Evolutionary conservation across 2,329 filamentous ascomycete genomes (phyloP), one percentile per base, ranked within the genome.

Genomic region (Pseudocercospora crystallina): DNA sequence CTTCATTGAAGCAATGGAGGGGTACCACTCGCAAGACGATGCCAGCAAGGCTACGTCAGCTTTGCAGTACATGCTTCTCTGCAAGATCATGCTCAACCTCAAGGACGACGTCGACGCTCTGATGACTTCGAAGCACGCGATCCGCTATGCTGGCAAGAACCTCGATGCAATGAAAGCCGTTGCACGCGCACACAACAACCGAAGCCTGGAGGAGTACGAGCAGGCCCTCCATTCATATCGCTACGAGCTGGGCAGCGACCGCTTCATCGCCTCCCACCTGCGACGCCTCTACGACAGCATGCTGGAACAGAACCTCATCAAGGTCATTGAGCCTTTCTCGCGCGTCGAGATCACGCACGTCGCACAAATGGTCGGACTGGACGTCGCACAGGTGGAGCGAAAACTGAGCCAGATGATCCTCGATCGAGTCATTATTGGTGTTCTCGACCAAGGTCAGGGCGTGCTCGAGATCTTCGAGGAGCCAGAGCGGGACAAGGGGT

Each of bases 321-420:
- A 99, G 80, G 94, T 99, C 57, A 99, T 99, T 69, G 94, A 99
- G 80, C 94, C 94, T 15, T 99, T 97, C 76, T 95, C 89, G 66
- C 84, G 91, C 56, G 94, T 99, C 47, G 94, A 99, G 76, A 95
- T 99, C 65, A 87, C 86, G 64, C 94, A 99, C 71, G 90, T 99
- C 65, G 92, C 94, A 62, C 90, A 94, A 78, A 95, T 97, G 87
- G 94, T 99, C 45, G 91, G 92, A 34, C 80, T 99, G 56, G 94
- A 97, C 71, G 95, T 89, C 20, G 86, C 90, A 72, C 92, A 97
- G 76, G 94, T 99, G 53, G 95, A 99, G 82, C 85, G 91, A 64
- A 99, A 99, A 80, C 80, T 99, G 58, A 95, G 89, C 39, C 95
- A 99, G 80, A 99, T 99, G 95, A 99, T 99, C 67, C 81, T 99